Evolutionary conservation across 164 flowering plant genomes (phyloP).

Genomic region (Macadamia integrifolia): DNA sequence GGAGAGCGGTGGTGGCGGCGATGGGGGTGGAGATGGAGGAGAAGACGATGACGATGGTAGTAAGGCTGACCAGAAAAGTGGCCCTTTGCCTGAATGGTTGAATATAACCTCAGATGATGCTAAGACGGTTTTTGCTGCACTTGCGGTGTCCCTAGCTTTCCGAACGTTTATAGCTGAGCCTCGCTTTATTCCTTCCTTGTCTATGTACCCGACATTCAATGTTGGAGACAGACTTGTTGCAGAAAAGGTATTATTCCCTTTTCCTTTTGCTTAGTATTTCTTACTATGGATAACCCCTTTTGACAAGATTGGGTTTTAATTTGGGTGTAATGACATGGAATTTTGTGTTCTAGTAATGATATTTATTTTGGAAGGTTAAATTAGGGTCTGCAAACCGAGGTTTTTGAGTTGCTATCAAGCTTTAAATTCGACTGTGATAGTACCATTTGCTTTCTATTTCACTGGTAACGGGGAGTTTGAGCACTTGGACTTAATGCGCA

Average conservation of each 20-base stretch:
- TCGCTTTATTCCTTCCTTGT: conserved; percentile 90
- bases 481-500: too few species aligned
- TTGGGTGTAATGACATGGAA: background rate
- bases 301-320: conserved; percentile 2
- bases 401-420: background rate
- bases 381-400: too few species aligned
- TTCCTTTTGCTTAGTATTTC: too few species aligned
- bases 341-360: too few species aligned
- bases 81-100: conserved; percentile 71
- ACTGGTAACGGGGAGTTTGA: too few species aligned
- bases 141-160: conserved; percentile 79
- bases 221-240: conserved; percentile 94
- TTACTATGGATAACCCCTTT: background rate
- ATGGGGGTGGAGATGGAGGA: conserved; percentile 46
- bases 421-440: too few species aligned
- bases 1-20: conserved; percentile 21
- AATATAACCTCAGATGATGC: conserved; percentile 72
- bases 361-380: background rate
- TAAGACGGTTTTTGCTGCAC: conserved; percentile 71
- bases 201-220: conserved; percentile 98
- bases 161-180: conserved; percentile 91
- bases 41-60: conserved; percentile 41
- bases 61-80: conserved; percentile 29
- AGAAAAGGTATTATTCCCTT: conserved; percentile 58
- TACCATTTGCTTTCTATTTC: too few species aligned